Evolutionary conservation across 2,329 filamentous ascomycete species (phyloP).

Genomic region (Nigrospora oryzae): DNA sequence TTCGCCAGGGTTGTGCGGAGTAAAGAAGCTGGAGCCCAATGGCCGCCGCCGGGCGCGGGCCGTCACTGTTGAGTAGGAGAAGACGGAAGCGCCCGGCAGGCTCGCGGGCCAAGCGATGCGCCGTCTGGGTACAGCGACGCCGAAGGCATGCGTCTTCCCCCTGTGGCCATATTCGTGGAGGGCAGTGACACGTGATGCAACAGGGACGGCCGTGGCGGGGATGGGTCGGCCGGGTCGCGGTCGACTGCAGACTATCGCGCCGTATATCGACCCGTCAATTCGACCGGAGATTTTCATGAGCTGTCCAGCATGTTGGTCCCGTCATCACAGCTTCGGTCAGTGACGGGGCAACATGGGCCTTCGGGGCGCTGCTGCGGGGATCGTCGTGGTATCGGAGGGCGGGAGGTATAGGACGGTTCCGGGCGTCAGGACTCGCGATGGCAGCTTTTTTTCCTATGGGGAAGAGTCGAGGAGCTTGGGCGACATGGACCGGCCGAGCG

Average conservation of each 20-base stretch:
- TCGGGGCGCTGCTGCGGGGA: not conserved
- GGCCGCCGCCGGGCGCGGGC: constrained; percentile 7
- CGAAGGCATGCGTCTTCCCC: no score
- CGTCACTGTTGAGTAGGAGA: constrained; percentile 11
- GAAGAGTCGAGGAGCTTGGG: no score
- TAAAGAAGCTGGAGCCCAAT: constrained; percentile 11
- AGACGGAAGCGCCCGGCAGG: not conserved
- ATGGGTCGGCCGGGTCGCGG: constrained; percentile 20
- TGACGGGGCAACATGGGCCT: constrained; percentile 4
- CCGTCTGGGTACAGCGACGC: no score
- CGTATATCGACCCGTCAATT: constrained; percentile 52
- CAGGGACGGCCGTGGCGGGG: constrained; percentile 12
- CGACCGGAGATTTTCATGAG: constrained; percentile 53
- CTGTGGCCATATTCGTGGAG: not conserved
- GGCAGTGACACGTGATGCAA: constrained; percentile 7
- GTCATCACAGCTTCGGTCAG: constrained; percentile 19
- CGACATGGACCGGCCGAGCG: no score
- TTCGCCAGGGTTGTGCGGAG: constrained; percentile 6
- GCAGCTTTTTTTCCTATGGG: constrained; percentile 1
- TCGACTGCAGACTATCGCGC: constrained; percentile 42
- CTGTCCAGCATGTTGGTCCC: constrained; percentile 31
- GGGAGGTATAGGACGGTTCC: not conserved
- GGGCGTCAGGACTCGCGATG: not conserved
- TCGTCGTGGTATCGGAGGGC: not conserved
- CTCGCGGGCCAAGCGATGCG: no score